A percentile compares a stretch with the other conserved stretches of the same genome.
phyloP scores from a whole-genome alignment of 331 rosid species.

The Acacia concinna region DNA sequence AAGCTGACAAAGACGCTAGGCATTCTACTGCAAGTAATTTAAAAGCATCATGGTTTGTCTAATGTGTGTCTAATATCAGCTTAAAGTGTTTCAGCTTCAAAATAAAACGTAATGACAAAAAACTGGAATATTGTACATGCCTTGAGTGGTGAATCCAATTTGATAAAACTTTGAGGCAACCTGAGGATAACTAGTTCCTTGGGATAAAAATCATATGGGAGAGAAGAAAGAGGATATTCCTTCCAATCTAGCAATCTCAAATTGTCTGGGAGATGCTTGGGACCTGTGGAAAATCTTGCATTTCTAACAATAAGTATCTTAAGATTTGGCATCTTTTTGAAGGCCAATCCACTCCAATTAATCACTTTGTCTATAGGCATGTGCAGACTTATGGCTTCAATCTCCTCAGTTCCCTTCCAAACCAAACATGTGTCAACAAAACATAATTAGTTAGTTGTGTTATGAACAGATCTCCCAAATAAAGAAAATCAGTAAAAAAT shows the following conservation, averaged over 20 bases:
- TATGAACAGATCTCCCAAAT: background rate
- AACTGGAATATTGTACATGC: background rate
- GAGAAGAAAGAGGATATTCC: background rate
- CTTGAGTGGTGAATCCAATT: background rate
- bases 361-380: background rate
- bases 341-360: background rate
- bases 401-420: background rate
- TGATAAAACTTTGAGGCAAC: background rate
- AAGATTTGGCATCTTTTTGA: background rate
- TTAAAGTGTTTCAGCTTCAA: background rate
- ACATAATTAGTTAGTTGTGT: background rate
- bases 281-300: background rate
- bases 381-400: conserved; percentile 6
- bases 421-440: background rate
- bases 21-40: background rate
- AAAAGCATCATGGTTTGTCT: background rate
- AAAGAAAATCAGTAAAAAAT: too few relatives aligned
- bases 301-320: background rate
- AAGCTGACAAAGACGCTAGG: background rate
- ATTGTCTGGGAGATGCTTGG: background rate
- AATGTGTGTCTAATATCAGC: background rate
- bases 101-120: background rate
- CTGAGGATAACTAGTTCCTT: background rate
- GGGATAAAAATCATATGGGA: background rate
- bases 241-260: background rate